A percentile compares a stretch with the other conserved stretches of the same genome.
Evolutionary conservation across 306 rosid species (phyloP).

Genomic region (Medicago lupulina): DNA sequence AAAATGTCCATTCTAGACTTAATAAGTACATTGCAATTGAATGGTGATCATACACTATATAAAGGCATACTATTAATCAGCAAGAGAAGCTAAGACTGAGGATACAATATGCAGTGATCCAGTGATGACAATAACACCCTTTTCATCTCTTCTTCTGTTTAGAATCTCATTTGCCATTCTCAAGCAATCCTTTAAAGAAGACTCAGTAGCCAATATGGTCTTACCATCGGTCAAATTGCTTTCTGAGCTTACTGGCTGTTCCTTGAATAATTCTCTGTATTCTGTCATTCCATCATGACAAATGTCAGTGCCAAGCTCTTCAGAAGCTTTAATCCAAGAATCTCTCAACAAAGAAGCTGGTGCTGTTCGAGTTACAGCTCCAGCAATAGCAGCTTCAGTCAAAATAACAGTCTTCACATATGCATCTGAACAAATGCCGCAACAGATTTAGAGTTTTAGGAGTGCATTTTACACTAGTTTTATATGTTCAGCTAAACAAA

Average conservation of each 20-base stretch:
- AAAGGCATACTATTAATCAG: slow-evolving; percentile 29
- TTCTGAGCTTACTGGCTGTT: slow-evolving; percentile 35
- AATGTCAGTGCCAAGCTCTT: slow-evolving; percentile 53
- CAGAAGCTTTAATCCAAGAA: slow-evolving; percentile 80
- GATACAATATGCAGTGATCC: slow-evolving; percentile 84
- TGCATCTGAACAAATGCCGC: slow-evolving; percentile 57
- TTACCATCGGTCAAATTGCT: slow-evolving; percentile 42
- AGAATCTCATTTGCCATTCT: slow-evolving; percentile 57
- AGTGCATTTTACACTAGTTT: background rate
- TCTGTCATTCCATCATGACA: slow-evolving; percentile 50
- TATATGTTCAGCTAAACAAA: background rate
- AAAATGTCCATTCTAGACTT: background rate
- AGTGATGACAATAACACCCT: slow-evolving; percentile 59
- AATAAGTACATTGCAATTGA: slow-evolving; percentile 1
- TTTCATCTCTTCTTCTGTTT: slow-evolving; percentile 41
- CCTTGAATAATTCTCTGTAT: slow-evolving; percentile 39
- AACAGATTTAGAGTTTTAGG: slow-evolving; percentile 39
- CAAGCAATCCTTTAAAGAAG: slow-evolving; percentile 59
- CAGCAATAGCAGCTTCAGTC: slow-evolving; percentile 79
- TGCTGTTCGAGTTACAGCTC: slow-evolving; percentile 69
- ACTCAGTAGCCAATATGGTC: slow-evolving; percentile 54
- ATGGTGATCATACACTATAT: slow-evolving; percentile 1
- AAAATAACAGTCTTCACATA: slow-evolving; percentile 57
- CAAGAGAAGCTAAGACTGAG: slow-evolving; percentile 53
- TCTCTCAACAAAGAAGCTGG: slow-evolving; percentile 56